phyloP scores from a whole-genome alignment of 768 basidiomycete genomes.

The Myochromella boudieri region DNA sequence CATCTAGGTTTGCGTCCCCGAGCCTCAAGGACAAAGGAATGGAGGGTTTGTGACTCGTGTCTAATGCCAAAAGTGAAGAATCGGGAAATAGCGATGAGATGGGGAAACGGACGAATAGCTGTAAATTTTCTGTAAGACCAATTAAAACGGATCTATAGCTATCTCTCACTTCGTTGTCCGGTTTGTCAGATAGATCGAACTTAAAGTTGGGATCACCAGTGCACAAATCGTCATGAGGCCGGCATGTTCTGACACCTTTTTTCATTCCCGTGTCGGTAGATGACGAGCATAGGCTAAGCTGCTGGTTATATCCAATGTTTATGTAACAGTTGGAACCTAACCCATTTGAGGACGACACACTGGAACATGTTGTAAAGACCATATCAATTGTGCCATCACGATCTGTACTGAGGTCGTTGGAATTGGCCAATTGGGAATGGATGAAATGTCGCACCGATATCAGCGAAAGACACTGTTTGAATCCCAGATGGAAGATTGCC shows the following conservation, averaged over 20 bases:
- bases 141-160: neutral
- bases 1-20: constrained; percentile 91
- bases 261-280: constrained; percentile 48
- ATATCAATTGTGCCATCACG: constrained; percentile 97
- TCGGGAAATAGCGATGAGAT: constrained; percentile 58
- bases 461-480: constrained; percentile 84
- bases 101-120: constrained; percentile 71
- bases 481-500: constrained; percentile 73
- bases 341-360: constrained; percentile 66
- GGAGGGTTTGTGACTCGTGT: constrained; percentile 62
- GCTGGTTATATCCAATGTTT: constrained; percentile 93
- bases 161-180: constrained; percentile 55
- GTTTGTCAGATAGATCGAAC: constrained; percentile 61
- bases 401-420: constrained; percentile 43
- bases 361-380: constrained; percentile 82
- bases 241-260: constrained; percentile 59
- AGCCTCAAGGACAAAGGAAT: constrained; percentile 78
- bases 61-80: constrained; percentile 65
- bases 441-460: constrained; percentile 62
- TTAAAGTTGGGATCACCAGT: constrained; percentile 75
- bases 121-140: neutral
- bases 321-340: constrained; percentile 76
- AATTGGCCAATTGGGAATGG: neutral
- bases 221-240: constrained; percentile 81
- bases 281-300: constrained; percentile 76